Conservation (phyloP, 768 basidiomycete genomes). For the Boletus rex-veris region DNA sequence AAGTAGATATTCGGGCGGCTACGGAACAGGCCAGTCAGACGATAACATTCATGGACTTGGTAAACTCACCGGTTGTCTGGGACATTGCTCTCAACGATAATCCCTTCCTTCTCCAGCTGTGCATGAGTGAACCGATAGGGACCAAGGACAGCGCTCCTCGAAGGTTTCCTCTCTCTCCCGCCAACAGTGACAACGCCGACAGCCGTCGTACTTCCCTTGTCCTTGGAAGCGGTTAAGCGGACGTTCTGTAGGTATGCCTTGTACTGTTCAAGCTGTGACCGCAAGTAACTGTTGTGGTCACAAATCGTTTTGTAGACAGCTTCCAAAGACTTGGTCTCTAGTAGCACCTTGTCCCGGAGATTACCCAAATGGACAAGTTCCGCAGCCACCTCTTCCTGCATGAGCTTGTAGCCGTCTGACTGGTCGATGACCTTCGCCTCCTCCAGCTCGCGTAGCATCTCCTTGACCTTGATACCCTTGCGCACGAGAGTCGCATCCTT, state of each 20-base stretch:
- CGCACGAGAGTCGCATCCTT: constrained; percentile 95
- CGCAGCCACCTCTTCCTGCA: constrained; percentile 96
- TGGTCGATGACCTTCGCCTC: constrained; percentile 83
- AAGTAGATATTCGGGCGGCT: constrained; percentile 99
- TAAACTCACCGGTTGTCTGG: constrained; percentile 86
- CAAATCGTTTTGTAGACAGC: constrained; percentile 99
- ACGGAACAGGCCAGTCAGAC: constrained; percentile 3
- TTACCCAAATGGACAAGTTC: constrained; percentile 97
- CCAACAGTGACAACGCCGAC: constrained; percentile 95
- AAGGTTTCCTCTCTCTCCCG: constrained; percentile 93
- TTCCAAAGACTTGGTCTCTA: constrained; percentile 90
- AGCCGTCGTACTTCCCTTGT: constrained; percentile 81
- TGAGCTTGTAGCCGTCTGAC: constrained; percentile 82
- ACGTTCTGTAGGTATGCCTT: constrained; percentile 99
- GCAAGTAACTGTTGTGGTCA: constrained; percentile 97
- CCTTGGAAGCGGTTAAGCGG: constrained; percentile 80
- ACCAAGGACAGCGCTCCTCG: constrained; percentile 82
- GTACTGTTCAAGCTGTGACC: constrained; percentile 97
- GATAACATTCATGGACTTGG: not conserved
- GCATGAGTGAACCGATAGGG: constrained; percentile 98
- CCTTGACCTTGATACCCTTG: constrained; percentile 98
- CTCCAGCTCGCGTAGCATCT: constrained; percentile 96
- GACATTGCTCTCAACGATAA: constrained; percentile 98
- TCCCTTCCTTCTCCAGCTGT: constrained; percentile 97
- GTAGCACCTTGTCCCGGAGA: constrained; percentile 88